Evolutionary conservation across 1,284 basidiomycete genomes (phyloP), one percentile per base, ranked within the genome.

Genomic region (Pseudozyma tsukubaensis): DNA sequence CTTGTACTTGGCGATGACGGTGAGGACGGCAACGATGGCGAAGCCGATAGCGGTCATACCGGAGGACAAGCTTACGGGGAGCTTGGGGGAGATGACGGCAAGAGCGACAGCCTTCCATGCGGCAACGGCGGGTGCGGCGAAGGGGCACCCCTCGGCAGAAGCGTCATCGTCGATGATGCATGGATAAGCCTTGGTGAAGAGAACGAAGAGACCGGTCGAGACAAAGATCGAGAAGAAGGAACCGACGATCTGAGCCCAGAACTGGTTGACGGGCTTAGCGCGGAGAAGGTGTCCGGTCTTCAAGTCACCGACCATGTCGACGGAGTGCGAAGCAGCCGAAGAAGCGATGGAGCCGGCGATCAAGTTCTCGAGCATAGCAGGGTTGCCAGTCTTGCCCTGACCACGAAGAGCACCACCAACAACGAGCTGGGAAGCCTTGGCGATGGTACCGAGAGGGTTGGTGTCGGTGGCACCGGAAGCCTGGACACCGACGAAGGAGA

Each of bases 271-370:
- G 19, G 91, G 91, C 76, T 89, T 90, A 32, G 90, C 89, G 48
- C 90, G 86, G 13, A 91, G 87, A 59, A 91, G 87, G 83, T 91
- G 90, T 61, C 89, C 89, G 9, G 91, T 90, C 86, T 91, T 91
- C 75, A 91, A 85, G 77, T 92, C 91, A 63, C 90, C 89, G 65
- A 89, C 89, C 90, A 91, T 91, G 82, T 92, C 91, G 52, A 88
- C 85, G 21, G 89, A 86, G 81, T 90, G 89, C 24, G 87, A 88
- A 21, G 90, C 89, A 50, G 89, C 87, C 40, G 88, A 89, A 47
- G 87, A 89, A 21, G 89, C 87, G 74, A 90, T 87, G 83, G 79
- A 81, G 35, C 90, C 90, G 50, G 88, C 89, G 19, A 88, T 85
- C 76, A 90, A 83, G 83, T 91, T 91, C 81, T 90, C 86, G 34